A percentile compares a stretch with the other conserved stretches of the same genome.
Evolutionary conservation across 2,329 filamentous ascomycete species (phyloP).

Genomic region (Ceratocystiopsis sp.): DNA sequence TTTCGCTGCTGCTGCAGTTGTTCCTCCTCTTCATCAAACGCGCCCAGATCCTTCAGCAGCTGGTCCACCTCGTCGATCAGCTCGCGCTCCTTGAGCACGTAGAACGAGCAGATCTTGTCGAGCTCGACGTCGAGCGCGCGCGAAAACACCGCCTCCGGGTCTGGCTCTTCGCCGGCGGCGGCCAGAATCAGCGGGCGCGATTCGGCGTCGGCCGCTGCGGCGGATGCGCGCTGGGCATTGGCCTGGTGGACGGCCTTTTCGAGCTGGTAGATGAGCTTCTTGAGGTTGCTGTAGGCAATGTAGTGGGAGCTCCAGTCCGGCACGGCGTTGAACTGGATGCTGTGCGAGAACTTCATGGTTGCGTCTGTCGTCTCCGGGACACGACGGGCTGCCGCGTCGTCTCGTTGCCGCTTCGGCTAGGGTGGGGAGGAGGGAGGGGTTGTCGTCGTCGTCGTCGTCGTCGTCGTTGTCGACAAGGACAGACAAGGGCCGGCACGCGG

Average conservation of each 20-base stretch:
- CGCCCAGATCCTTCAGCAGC: constrained; percentile 56
- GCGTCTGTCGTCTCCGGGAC: constrained; percentile 13
- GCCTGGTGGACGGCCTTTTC: constrained; percentile 60
- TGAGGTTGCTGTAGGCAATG: constrained; percentile 95
- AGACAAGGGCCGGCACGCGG: no score
- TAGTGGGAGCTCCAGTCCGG: constrained; percentile 99
- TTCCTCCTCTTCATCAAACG: constrained; percentile 44
- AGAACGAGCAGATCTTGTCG: constrained; percentile 89
- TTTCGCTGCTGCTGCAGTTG: constrained; percentile 8
- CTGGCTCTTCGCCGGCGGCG: constrained; percentile 28
- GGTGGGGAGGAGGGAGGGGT: no score
- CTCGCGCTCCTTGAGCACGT: constrained; percentile 74
- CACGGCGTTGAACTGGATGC: constrained; percentile 97
- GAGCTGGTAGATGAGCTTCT: constrained; percentile 94
- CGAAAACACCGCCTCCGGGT: constrained; percentile 68
- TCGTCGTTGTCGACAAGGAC: no score
- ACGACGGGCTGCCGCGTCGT: no score
- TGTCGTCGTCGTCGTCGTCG: no score
- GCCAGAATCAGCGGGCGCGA: constrained; percentile 56
- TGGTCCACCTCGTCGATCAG: constrained; percentile 65
- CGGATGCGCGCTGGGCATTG: constrained; percentile 31
- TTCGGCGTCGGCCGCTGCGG: constrained; percentile 53
- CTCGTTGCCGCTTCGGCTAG: no score
- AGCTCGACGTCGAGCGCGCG: constrained; percentile 73
- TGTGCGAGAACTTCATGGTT: constrained; percentile 96